phyloP scores from a whole-genome alignment of 768 basidiomycete species.

The Sutorius australiensis region DNA sequence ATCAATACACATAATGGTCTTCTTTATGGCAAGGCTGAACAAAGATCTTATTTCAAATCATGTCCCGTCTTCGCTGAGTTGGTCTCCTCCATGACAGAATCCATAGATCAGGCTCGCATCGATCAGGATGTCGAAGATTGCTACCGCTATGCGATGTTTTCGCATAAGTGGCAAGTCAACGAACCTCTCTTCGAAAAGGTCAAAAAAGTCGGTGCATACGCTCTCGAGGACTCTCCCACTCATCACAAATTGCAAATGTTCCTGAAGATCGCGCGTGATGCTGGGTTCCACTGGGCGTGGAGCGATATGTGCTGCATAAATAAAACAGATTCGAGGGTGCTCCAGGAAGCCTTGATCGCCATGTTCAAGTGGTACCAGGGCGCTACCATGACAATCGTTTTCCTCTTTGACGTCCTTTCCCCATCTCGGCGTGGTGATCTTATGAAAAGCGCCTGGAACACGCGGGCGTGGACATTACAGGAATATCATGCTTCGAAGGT shows the following conservation, averaged over 20 bases:
- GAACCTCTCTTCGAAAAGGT: not conserved
- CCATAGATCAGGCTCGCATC: not conserved
- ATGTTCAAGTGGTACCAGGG: slow-evolving; percentile 12
- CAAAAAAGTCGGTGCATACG: not conserved
- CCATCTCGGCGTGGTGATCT: not conserved
- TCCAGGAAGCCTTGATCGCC: slow-evolving; percentile 1
- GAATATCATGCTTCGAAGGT: slow-evolving; percentile 1
- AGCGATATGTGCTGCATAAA: slow-evolving; percentile 10
- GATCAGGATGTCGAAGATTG: not conserved
- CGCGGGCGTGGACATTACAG: not conserved
- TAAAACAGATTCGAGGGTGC: not conserved
- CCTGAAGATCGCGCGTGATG: slow-evolving; percentile 2
- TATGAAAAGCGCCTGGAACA: slow-evolving; percentile 2
- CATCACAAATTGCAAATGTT: slow-evolving; percentile 6
- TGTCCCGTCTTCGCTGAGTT: not conserved
- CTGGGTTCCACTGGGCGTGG: slow-evolving; percentile 5
- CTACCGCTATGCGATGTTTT: slow-evolving; percentile 5
- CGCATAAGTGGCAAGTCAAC: slow-evolving; percentile 3
- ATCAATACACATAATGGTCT: not conserved
- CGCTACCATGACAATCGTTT: slow-evolving; percentile 1
- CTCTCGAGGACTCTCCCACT: not conserved
- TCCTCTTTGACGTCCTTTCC: not conserved
- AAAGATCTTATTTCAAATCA: not conserved
- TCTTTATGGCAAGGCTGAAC: not conserved
- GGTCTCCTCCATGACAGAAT: not conserved